Evolutionary conservation across 176 grass and related monocot genomes (phyloP).

Genomic region (Cenchrus purpureus): DNA sequence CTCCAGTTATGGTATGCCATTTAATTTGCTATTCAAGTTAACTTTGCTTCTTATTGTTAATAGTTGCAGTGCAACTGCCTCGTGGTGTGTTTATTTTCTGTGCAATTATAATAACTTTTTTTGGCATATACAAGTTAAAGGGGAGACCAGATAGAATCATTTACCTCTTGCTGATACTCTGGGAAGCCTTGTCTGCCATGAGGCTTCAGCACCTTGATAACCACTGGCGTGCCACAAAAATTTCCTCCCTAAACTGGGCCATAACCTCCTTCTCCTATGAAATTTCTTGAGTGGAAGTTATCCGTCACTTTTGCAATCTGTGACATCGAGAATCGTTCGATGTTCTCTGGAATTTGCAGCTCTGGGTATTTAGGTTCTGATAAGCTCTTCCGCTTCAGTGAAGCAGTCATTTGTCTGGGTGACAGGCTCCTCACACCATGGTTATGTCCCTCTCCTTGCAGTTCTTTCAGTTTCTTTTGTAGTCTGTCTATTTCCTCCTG

Average conservation of each 20-base stretch:
- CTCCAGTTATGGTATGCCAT: too few relatives aligned
- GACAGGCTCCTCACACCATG: slow-evolving; percentile 32
- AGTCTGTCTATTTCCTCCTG: slow-evolving; percentile 4
- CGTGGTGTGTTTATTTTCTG: neutral
- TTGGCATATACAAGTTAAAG: neutral
- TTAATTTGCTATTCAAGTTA: neutral
- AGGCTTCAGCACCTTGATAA: slow-evolving; percentile 61
- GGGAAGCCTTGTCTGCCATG: slow-evolving; percentile 49
- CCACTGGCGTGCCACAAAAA: slow-evolving; percentile 34
- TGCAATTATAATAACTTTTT: neutral
- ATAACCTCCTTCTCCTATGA: slow-evolving; percentile 64
- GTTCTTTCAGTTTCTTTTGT: slow-evolving; percentile 48
- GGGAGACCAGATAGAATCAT: neutral
- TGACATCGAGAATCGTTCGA: slow-evolving; percentile 19
- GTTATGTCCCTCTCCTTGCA: slow-evolving; percentile 28
- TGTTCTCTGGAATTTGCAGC: slow-evolving; percentile 37
- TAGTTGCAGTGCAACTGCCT: neutral
- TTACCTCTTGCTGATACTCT: slow-evolving; percentile 66
- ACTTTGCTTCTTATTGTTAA: neutral
- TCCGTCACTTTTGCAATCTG: slow-evolving; percentile 41
- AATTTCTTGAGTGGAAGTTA: slow-evolving; percentile 46
- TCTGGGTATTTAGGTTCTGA: slow-evolving; percentile 36
- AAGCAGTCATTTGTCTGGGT: slow-evolving; percentile 32
- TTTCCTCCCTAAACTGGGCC: slow-evolving; percentile 57
- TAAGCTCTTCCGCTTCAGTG: slow-evolving; percentile 18